These are phyloP conservation scores for Trametes coccinea DNA, from an alignment of 768 basidiomycete species.

Conservation along the genomic window DNA sequence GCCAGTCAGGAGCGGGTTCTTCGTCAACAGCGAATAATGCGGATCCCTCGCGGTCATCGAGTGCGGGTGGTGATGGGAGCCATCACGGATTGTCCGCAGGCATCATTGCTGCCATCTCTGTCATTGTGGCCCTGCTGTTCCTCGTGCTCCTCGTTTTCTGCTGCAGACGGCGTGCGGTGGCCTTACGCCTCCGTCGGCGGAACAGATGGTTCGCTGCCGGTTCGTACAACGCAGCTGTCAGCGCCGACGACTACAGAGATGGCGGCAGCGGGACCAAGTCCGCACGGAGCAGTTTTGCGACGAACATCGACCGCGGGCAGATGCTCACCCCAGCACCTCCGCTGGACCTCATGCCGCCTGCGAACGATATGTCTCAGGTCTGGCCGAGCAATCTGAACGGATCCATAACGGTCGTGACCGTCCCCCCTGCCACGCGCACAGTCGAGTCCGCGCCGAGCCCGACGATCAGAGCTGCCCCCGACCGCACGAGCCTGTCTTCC, in stretches of 20 bases:
- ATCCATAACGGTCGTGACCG: conserved; percentile 14
- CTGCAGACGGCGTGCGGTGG: conserved; percentile 47
- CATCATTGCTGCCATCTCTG: conserved; percentile 48
- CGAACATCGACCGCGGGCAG: conserved; percentile 41
- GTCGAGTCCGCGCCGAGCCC: conserved; percentile 20
- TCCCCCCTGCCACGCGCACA: conserved; percentile 18
- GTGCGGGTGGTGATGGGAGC: conserved; percentile 10
- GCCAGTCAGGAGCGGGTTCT: not conserved
- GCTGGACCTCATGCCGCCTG: not conserved
- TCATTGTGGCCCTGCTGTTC: conserved; percentile 34
- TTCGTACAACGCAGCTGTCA: conserved; percentile 5
- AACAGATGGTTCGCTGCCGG: conserved; percentile 48
- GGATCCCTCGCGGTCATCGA: conserved; percentile 2
- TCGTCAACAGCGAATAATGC: conserved; percentile 2
- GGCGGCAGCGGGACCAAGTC: conserved; percentile 22
- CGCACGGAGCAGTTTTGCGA: conserved; percentile 63
- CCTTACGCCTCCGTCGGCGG: conserved; percentile 44
- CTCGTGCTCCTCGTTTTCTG: conserved; percentile 42
- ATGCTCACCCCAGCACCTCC: conserved; percentile 12
- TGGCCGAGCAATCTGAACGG: conserved; percentile 20
- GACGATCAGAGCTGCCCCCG: conserved; percentile 25
- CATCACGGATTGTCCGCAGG: conserved; percentile 42
- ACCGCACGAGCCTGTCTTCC: conserved; percentile 34
- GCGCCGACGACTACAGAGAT: conserved; percentile 24
- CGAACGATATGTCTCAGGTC: conserved; percentile 12